These are phyloP conservation scores for Prunus padus DNA, from an alignment of 306 rosid genomes.

Conservation along the genomic window DNA sequence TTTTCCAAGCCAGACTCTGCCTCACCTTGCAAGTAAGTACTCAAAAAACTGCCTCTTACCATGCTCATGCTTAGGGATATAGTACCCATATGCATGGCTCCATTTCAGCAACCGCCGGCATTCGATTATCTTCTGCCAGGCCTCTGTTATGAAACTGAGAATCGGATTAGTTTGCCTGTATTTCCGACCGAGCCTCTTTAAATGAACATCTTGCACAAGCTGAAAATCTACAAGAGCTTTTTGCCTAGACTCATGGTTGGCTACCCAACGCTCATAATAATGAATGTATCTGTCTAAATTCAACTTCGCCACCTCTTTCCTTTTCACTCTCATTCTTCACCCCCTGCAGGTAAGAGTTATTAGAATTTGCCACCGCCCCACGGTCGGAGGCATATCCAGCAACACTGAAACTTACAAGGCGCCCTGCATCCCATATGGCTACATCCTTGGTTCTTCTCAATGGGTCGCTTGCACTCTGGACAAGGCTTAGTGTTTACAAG, in stretches of 20 bases:
- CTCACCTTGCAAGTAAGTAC: conserved; percentile 24
- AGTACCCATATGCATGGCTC: conserved; percentile 49
- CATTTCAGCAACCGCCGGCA: conserved; percentile 53
- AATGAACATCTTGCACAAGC: conserved; percentile 12
- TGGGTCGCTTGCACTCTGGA: conserved; percentile 88
- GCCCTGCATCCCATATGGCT: conserved; percentile 89
- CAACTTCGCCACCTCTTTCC: conserved; percentile 23
- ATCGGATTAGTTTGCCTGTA: conserved; percentile 26
- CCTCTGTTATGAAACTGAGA: conserved; percentile 35
- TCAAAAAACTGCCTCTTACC: conserved; percentile 31
- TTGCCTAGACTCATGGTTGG: conserved; percentile 34
- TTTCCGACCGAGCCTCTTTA: conserved; percentile 23
- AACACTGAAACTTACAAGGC: conserved; percentile 82
- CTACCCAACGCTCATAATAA: conserved; percentile 42
- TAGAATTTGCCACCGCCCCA: conserved; percentile 73
- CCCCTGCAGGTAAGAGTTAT: conserved; percentile 42
- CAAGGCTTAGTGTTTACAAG: conserved; percentile 89
- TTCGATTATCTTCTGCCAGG: conserved; percentile 43
- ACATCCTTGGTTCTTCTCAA: conserved; percentile 86
- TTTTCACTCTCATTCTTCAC: conserved; percentile 12
- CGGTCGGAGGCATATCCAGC: conserved; percentile 82
- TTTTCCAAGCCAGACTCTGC: conserved; percentile 36
- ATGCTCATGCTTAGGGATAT: conserved; percentile 26
- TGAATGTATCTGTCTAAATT: conserved; percentile 34
- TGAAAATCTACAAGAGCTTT: conserved; percentile 27